Conservation (phyloP, 495 filamentous ascomycete genomes). For the Usnea hakonensis region DNA sequence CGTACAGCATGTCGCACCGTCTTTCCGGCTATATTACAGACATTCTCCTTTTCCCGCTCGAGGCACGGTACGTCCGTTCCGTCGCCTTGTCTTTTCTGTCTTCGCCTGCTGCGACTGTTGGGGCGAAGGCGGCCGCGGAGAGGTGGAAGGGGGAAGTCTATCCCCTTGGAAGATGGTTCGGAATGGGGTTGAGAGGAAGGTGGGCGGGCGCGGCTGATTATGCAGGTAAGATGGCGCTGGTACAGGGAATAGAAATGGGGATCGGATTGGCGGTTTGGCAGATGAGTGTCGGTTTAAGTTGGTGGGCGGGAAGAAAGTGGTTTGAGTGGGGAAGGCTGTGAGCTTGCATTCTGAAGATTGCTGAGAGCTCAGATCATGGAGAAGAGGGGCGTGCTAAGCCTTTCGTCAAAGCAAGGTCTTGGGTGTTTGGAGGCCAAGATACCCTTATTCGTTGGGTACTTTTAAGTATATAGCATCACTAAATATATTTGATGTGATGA, state of each 20-base stretch:
- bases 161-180: constrained; percentile 35
- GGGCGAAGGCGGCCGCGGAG: background rate
- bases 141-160: constrained; percentile 30
- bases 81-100: constrained; percentile 38
- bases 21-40: constrained; percentile 37
- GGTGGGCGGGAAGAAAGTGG: constrained; percentile 38
- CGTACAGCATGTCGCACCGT: constrained; percentile 39
- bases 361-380: background rate
- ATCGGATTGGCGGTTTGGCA: constrained; percentile 41
- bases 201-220: constrained; percentile 36
- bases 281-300: constrained; percentile 35
- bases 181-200: constrained; percentile 29
- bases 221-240: constrained; percentile 37
- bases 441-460: background rate
- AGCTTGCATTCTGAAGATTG: background rate
- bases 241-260: constrained; percentile 41
- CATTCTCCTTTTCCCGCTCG: constrained; percentile 41
- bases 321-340: constrained; percentile 43
- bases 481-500: background rate
- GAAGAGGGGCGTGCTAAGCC: background rate
- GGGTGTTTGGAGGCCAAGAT: background rate
- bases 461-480: background rate
- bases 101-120: constrained; percentile 21
- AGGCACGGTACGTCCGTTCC: constrained; percentile 42
- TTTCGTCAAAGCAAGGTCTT: background rate